A percentile compares a stretch with the other conserved stretches of the same genome.
Evolutionary conservation across 352 stramenopile genomes (phyloP).

Genomic region (Pythium volutum): DNA sequence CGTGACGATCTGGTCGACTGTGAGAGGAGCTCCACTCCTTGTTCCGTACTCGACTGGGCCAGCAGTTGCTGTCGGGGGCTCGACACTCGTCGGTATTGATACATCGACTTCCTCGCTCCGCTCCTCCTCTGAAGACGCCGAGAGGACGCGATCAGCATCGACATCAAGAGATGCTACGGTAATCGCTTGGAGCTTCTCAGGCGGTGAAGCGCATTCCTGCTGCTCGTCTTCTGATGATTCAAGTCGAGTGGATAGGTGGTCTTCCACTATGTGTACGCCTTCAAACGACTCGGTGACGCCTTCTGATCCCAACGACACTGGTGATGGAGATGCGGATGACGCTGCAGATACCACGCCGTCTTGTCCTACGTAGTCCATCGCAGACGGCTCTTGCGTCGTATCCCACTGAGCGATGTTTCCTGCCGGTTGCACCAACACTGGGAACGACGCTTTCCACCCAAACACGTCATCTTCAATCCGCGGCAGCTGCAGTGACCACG

Average conservation of each 20-base stretch:
- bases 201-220: not conserved
- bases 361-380: not conserved
- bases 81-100: not conserved
- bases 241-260: not conserved
- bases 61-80: not conserved
- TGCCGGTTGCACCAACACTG: not conserved
- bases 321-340: not conserved
- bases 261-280: not conserved
- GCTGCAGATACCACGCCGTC: not conserved
- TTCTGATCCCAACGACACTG: not conserved
- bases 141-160: not conserved
- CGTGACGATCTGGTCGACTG: conserved; percentile 39
- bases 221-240: not conserved
- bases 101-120: not conserved
- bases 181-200: not conserved
- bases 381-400: not conserved
- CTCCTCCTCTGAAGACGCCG: not conserved
- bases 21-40: not conserved
- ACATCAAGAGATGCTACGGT: not conserved
- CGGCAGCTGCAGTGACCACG: conserved; percentile 7
- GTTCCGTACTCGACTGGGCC: not conserved
- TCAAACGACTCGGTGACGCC: not conserved
- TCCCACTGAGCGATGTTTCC: not conserved
- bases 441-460: conserved; percentile 8
- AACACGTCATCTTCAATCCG: conserved; percentile 15